phyloP scores from a whole-genome alignment of 257 asterid genomes.

The Eucommia ulmoides region DNA sequence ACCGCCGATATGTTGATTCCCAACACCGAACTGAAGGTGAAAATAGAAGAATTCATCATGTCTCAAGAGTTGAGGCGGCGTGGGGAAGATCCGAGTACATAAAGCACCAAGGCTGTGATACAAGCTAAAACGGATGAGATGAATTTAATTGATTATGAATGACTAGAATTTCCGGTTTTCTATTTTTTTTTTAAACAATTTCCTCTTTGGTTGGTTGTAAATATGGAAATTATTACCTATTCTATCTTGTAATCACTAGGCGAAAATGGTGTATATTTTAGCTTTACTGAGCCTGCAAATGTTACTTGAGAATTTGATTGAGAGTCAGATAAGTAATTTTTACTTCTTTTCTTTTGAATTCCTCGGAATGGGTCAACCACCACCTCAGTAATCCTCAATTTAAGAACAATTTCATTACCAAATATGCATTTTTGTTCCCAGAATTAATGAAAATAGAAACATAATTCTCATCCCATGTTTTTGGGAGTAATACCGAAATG shows the following conservation, averaged over 20 bases:
- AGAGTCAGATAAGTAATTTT: too few relatives aligned
- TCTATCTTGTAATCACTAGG: not conserved
- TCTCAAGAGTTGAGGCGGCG: constrained; percentile 38
- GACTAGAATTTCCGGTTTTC: too few relatives aligned
- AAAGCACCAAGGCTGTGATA: constrained; percentile 42
- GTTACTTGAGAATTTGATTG: not conserved
- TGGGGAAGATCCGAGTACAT: constrained; percentile 30
- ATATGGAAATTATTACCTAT: not conserved
- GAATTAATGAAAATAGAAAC: too few relatives aligned
- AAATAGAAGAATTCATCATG: constrained; percentile 57
- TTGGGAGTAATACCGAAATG: too few relatives aligned
- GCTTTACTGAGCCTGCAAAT: not conserved
- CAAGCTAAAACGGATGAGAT: constrained; percentile 50
- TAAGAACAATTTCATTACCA: too few relatives aligned
- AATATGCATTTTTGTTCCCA: too few relatives aligned
- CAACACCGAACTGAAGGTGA: constrained; percentile 65
- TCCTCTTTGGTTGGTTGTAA: not conserved
- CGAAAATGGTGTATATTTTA: not conserved
- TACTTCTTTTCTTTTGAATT: too few relatives aligned
- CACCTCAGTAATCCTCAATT: too few relatives aligned
- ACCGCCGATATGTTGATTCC: constrained; percentile 87
- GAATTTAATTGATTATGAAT: constrained; percentile 25
- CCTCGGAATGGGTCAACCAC: too few relatives aligned
- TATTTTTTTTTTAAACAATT: too few relatives aligned
- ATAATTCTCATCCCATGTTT: too few relatives aligned